Percentiles rank a stretch among this genome's conserved stretches.
Evolutionary conservation across 495 filamentous ascomycete genomes (phyloP).

Genomic region (Penicillium canescens): DNA sequence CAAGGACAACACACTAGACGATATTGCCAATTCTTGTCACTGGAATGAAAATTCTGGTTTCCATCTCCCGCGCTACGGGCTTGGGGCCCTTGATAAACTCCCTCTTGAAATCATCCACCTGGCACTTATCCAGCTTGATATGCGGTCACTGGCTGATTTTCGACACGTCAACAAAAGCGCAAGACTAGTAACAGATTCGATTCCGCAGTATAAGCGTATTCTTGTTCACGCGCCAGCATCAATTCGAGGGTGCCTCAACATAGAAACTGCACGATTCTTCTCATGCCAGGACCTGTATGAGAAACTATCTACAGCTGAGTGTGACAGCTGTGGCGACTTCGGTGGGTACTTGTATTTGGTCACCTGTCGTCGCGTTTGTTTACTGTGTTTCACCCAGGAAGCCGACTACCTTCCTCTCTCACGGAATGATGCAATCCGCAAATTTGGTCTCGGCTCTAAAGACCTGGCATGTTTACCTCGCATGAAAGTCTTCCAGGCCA

Average conservation of each 20-base stretch:
- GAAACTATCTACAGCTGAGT: constrained; percentile 31
- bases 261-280: constrained; percentile 24
- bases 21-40: constrained; percentile 10
- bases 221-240: constrained; percentile 11
- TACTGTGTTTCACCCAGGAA: constrained; percentile 31
- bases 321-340: constrained; percentile 33
- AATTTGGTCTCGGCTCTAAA: constrained; percentile 20
- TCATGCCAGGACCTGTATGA: constrained; percentile 27
- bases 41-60: neutral
- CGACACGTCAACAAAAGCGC: constrained; percentile 25
- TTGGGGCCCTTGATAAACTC: constrained; percentile 24
- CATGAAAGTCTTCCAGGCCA: constrained; percentile 20
- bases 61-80: constrained; percentile 1
- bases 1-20: constrained; percentile 11
- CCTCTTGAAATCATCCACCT: constrained; percentile 24
- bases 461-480: constrained; percentile 16
- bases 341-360: constrained; percentile 37
- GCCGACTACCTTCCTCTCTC: constrained; percentile 24
- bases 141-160: constrained; percentile 21
- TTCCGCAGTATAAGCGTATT: constrained; percentile 21
- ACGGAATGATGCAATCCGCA: constrained; percentile 9
- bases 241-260: constrained; percentile 30
- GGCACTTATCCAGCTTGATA: constrained; percentile 19
- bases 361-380: constrained; percentile 39
- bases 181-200: constrained; percentile 13